Evolutionary conservation across 331 rosid genomes (phyloP).

Genomic region (Quercus tomentella): DNA sequence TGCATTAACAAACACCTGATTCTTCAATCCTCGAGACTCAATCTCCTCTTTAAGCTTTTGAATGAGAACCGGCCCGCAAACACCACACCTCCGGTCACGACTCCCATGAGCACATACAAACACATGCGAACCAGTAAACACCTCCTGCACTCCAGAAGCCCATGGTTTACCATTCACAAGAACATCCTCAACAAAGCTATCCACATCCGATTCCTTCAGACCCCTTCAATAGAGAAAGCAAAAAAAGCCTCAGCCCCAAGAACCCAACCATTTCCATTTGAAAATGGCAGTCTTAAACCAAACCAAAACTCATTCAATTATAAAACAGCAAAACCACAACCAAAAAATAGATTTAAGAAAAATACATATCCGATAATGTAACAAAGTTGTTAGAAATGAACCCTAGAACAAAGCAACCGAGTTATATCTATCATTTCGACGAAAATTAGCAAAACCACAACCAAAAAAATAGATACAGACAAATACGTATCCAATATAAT

Average conservation of each 20-base stretch:
- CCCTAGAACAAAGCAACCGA: background rate
- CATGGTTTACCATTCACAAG: conserved; percentile 68
- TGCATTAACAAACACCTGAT: conserved; percentile 58
- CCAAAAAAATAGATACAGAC: background rate
- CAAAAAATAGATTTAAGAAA: background rate
- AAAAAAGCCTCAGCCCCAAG: background rate
- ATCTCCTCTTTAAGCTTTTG: conserved; percentile 62
- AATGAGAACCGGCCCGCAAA: conserved; percentile 84
- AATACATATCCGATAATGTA: background rate
- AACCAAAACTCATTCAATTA: background rate
- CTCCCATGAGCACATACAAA: conserved; percentile 95
- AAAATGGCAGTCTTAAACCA: background rate
- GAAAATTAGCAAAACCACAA: background rate
- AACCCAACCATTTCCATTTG: background rate
- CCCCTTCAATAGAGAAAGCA: conserved; percentile 43
- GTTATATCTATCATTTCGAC: background rate
- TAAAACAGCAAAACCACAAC: background rate
- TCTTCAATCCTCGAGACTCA: conserved; percentile 57
- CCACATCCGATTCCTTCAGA: conserved; percentile 67
- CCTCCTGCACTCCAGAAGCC: conserved; percentile 52
- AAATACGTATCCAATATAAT: background rate
- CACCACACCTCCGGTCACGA: conserved; percentile 92
- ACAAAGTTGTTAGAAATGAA: background rate
- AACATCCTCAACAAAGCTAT: conserved; percentile 77
- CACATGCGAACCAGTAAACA: conserved; percentile 53